Evolutionary conservation across 805 yeast genomes (phyloP).

Genomic region (Yamadazyma kitorensis): DNA sequence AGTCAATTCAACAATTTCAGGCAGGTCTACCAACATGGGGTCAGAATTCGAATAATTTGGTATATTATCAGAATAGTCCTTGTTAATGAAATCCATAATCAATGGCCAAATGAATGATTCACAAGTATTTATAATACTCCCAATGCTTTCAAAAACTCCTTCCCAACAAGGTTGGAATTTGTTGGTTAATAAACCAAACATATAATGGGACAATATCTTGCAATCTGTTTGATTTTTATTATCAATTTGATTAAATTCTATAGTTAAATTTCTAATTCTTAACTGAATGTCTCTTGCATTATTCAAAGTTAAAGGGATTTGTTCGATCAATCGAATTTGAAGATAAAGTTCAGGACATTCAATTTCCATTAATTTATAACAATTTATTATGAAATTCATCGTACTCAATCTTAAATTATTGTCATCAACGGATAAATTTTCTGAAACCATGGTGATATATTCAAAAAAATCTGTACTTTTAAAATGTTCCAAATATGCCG

Average conservation of each 20-base stretch:
- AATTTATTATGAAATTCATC: conserved; percentile 42
- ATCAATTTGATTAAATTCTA: conserved; percentile 28
- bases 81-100: conserved; percentile 32
- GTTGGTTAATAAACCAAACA: conserved; percentile 65
- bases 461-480: neutral
- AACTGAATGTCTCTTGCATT: conserved; percentile 73
- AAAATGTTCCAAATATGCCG: neutral
- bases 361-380: conserved; percentile 17
- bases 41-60: conserved; percentile 10
- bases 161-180: conserved; percentile 86
- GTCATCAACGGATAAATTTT: conserved; percentile 10
- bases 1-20: conserved; percentile 17
- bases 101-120: conserved; percentile 55
- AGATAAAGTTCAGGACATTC: conserved; percentile 42
- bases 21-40: neutral
- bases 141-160: conserved; percentile 62
- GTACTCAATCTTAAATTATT: conserved; percentile 45
- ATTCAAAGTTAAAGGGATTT: conserved; percentile 64
- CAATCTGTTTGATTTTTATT: conserved; percentile 16
- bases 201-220: conserved; percentile 30
- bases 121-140: conserved; percentile 30
- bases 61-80: conserved; percentile 20
- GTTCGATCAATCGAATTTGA: conserved; percentile 61
- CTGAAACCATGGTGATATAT: conserved; percentile 2
- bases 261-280: conserved; percentile 60